Percentiles rank a stretch among this genome's conserved stretches.
These are phyloP conservation scores for Grosmannia clavigera DNA, from an alignment of 2,329 filamentous ascomycete species.

Conservation along the genomic window DNA sequence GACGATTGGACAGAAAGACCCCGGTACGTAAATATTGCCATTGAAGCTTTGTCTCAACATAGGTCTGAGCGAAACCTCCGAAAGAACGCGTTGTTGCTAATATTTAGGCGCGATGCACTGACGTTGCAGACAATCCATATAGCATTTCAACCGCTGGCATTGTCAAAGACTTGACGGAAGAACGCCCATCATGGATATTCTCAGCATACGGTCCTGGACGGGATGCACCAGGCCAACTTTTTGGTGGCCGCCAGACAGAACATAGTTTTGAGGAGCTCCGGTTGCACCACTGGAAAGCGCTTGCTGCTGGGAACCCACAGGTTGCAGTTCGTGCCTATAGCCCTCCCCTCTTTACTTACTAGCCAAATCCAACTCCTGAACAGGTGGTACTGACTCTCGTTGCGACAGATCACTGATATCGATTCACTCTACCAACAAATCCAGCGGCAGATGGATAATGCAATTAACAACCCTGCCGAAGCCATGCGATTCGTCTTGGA, in stretches of 20 bases:
- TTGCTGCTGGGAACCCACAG: slow-evolving; percentile 46
- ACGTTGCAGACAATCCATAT: slow-evolving; percentile 24
- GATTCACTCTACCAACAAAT: slow-evolving; percentile 50
- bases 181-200: slow-evolving; percentile 72
- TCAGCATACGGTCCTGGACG: slow-evolving; percentile 73
- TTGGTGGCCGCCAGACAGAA: slow-evolving; percentile 67
- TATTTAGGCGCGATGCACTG: not conserved
- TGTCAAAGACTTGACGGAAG: slow-evolving; percentile 52
- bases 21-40: not conserved
- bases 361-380: not conserved
- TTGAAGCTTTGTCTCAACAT: not conserved
- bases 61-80: not conserved
- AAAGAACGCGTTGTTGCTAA: not conserved
- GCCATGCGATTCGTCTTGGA: slow-evolving; percentile 59
- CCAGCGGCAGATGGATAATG: slow-evolving; percentile 59
- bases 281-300: slow-evolving; percentile 53
- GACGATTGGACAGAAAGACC: not conserved
- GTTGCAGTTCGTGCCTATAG: slow-evolving; percentile 29
- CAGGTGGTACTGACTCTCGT: not conserved
- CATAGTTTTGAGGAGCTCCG: slow-evolving; percentile 83
- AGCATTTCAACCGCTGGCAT: slow-evolving; percentile 47
- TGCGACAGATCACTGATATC: slow-evolving; percentile 43
- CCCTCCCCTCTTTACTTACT: not conserved
- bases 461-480: slow-evolving; percentile 54
- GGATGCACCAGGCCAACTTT: slow-evolving; percentile 69